phyloP scores from a whole-genome alignment of 306 rosid species.

The Cucumis cinereus region DNA sequence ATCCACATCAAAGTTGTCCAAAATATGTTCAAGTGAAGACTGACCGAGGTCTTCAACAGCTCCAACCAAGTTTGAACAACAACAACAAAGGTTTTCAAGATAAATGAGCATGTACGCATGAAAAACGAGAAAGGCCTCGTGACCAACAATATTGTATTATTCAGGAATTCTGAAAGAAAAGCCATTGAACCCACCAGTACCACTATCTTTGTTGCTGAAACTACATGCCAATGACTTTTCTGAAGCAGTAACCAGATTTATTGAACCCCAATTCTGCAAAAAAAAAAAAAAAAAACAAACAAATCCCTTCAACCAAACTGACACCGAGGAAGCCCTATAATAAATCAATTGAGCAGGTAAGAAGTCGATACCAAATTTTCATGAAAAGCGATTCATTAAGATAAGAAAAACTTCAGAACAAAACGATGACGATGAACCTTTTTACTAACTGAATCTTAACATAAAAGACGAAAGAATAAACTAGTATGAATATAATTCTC shows the following conservation, averaged over 20 bases:
- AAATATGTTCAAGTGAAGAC: constrained; percentile 30
- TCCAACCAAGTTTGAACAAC: constrained; percentile 37
- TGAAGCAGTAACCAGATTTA: not conserved
- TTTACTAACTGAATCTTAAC: not conserved
- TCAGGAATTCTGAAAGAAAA: constrained; percentile 29
- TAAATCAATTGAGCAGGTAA: not conserved
- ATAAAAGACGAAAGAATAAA: not conserved
- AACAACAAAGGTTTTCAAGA: constrained; percentile 28
- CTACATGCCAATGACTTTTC: constrained; percentile 16
- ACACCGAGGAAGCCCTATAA: not conserved
- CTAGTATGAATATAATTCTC: not conserved
- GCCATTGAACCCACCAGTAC: constrained; percentile 28
- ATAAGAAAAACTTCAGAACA: not conserved
- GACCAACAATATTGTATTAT: constrained; percentile 22
- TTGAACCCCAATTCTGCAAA: not conserved
- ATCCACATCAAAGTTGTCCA: constrained; percentile 34
- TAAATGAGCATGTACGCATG: constrained; percentile 32
- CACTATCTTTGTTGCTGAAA: constrained; percentile 12
- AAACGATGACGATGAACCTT: not conserved
- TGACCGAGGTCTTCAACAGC: constrained; percentile 32
- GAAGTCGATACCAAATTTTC: not conserved
- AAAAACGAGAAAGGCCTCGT: constrained; percentile 35
- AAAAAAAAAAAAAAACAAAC: too few species aligned
- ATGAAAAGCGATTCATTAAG: not conserved
- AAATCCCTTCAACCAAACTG: constrained; percentile 1